Conservation (phyloP, 83 land plant genomes). For the Thuja plicata region DNA sequence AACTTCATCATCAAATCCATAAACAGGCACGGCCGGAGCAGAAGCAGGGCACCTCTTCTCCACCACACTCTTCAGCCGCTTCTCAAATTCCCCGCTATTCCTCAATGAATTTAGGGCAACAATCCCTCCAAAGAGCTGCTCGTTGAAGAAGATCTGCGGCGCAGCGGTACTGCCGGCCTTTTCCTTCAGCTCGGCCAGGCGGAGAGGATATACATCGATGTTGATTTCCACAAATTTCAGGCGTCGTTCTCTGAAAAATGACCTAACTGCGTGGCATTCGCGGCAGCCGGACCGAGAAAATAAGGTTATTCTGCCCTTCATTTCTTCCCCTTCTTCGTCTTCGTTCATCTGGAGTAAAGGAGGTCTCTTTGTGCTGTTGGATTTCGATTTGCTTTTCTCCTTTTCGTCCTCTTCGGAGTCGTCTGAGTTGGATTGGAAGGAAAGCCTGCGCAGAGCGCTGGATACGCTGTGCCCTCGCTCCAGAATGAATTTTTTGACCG, state of each 20-base stretch:
- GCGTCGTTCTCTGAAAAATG: conserved; percentile 48
- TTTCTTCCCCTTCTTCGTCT: not conserved
- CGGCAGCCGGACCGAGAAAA: conserved; percentile 71
- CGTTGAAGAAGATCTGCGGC: conserved; percentile 85
- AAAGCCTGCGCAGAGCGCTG: conserved; percentile 29
- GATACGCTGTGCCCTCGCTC: conserved; percentile 61
- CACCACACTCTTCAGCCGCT: conserved; percentile 39
- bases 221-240: conserved; percentile 78
- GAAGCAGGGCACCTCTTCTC: conserved; percentile 39
- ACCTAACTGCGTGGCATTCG: conserved; percentile 62
- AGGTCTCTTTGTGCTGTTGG: conserved; percentile 14
- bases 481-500: conserved; percentile 49
- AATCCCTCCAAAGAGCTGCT: conserved; percentile 71
- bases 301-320: conserved; percentile 71
- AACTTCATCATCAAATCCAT: conserved; percentile 63
- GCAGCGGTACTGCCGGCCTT: conserved; percentile 49
- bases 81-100: conserved; percentile 72
- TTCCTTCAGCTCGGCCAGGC: conserved; percentile 58
- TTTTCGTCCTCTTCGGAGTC: conserved; percentile 38
- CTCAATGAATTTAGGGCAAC: conserved; percentile 73
- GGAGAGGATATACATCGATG: conserved; percentile 66
- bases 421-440: conserved; percentile 23
- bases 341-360: not conserved
- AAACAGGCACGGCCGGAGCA: conserved; percentile 66
- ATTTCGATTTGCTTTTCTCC: not conserved